These are phyloP conservation scores for Didymella sp. DNA, from an alignment of 2,329 filamentous ascomycete genomes.

Conservation along the genomic window DNA sequence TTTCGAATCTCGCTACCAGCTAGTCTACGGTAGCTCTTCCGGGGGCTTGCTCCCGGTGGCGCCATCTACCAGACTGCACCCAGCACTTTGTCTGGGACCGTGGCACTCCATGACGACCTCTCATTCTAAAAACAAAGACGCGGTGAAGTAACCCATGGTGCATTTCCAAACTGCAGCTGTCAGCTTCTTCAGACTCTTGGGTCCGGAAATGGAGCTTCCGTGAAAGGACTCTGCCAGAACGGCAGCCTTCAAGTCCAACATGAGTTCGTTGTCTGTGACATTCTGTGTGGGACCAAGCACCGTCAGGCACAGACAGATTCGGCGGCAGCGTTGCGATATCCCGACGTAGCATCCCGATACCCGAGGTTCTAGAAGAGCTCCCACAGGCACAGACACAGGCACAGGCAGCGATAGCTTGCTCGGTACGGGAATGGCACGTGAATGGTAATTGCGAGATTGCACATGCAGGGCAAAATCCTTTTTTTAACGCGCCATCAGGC, in stretches of 20 bases:
- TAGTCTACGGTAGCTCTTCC: slow-evolving; percentile 6
- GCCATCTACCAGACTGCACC: slow-evolving; percentile 10
- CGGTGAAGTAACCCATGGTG: slow-evolving; percentile 10
- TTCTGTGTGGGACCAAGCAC: background rate
- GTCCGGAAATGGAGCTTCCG: background rate
- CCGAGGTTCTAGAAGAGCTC: slow-evolving; percentile 15
- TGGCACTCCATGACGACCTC: slow-evolving; percentile 5
- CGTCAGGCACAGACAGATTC: background rate
- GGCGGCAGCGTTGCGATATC: background rate
- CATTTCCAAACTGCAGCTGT: slow-evolving; percentile 2
- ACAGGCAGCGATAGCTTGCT: background rate
- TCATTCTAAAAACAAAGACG: background rate
- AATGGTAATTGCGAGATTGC: slow-evolving; percentile 3
- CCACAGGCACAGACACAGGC: background rate
- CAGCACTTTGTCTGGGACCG: slow-evolving; percentile 6
- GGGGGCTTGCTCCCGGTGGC: slow-evolving; percentile 6
- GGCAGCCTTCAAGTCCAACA: background rate
- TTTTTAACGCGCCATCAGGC: background rate
- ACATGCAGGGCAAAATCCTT: slow-evolving; percentile 13
- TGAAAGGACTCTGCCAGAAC: background rate
- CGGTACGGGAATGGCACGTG: background rate
- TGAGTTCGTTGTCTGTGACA: background rate
- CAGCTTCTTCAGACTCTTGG: background rate
- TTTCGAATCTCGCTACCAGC: background rate
- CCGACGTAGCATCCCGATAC: slow-evolving; percentile 2